phyloP scores from a whole-genome alignment of 2,329 filamentous ascomycete genomes.

The Arthroderma uncinatum region DNA sequence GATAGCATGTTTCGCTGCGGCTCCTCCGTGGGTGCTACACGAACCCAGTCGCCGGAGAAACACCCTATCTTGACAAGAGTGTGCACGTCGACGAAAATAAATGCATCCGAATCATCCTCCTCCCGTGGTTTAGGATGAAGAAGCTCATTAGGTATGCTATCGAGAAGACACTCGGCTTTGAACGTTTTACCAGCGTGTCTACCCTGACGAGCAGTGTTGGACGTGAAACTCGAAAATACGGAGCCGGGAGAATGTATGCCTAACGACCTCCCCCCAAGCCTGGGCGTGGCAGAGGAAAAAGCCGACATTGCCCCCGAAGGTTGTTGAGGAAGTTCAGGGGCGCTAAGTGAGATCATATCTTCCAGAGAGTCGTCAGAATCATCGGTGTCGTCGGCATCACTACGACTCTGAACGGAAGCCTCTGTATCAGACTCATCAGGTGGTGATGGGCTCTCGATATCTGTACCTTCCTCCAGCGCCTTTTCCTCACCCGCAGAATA shows the following conservation, averaged over 20 bases:
- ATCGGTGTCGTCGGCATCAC: constrained; percentile 75
- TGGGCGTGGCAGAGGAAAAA: constrained; percentile 68
- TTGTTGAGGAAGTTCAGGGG: constrained; percentile 65
- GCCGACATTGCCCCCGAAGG: constrained; percentile 70
- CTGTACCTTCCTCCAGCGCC: constrained; percentile 31
- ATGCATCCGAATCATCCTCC: constrained; percentile 77
- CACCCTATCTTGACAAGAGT: constrained; percentile 82
- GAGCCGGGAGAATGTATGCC: constrained; percentile 75
- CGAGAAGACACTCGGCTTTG: constrained; percentile 66
- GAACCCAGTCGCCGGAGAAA: constrained; percentile 96
- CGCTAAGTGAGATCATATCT: constrained; percentile 81
- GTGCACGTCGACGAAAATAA: constrained; percentile 81
- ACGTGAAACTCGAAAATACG: constrained; percentile 78
- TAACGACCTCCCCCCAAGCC: constrained; percentile 56
- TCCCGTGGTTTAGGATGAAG: constrained; percentile 72
- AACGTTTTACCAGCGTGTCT: constrained; percentile 67
- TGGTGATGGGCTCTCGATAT: constrained; percentile 44
- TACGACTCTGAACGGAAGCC: constrained; percentile 40
- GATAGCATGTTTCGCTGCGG: constrained; percentile 47
- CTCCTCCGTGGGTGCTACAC: constrained; percentile 65
- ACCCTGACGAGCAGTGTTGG: constrained; percentile 66
- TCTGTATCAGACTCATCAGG: constrained; percentile 53
- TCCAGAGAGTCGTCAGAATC: constrained; percentile 88
- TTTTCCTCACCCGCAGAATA: constrained; percentile 83
- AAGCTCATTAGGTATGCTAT: constrained; percentile 60